Percentiles rank a stretch among this genome's conserved stretches.
phyloP scores from a whole-genome alignment of 2,329 filamentous ascomycete species.

The Pseudogymnoascus sp. region DNA sequence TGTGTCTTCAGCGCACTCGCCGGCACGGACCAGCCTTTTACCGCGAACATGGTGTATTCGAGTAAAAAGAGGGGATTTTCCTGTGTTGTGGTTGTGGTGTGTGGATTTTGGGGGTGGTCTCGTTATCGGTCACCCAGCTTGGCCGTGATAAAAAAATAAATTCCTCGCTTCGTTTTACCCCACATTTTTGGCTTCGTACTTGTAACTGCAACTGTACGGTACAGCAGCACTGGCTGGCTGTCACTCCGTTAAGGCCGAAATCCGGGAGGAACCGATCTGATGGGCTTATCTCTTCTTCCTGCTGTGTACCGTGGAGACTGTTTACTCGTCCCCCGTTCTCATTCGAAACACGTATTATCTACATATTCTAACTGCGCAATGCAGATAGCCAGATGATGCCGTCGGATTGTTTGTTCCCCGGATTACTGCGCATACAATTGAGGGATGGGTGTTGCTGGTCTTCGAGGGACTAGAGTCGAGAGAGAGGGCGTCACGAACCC shows the following conservation, averaged over 20 bases:
- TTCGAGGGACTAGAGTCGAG: neutral
- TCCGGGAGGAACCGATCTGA: conserved; percentile 3
- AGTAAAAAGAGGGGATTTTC: neutral
- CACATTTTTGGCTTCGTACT: neutral
- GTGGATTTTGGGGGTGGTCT: neutral
- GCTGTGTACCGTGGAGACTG: neutral
- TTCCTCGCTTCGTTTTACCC: conserved; percentile 4
- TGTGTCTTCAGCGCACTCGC: conserved; percentile 65
- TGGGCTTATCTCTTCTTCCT: neutral
- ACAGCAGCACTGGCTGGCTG: no score
- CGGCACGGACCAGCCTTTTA: conserved; percentile 84
- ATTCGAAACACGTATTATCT: conserved; percentile 2
- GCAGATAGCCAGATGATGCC: neutral
- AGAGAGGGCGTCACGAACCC: neutral
- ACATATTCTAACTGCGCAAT: neutral
- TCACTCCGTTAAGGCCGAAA: neutral
- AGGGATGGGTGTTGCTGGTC: neutral
- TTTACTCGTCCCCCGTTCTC: neutral
- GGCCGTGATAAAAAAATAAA: conserved; percentile 7
- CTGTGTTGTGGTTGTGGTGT: neutral
- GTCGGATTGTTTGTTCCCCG: neutral
- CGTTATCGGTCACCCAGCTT: neutral
- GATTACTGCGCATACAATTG: neutral
- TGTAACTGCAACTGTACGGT: no score
- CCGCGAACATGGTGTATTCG: conserved; percentile 65